These are phyloP conservation scores for Xerocomellus intermedius DNA, from an alignment of 768 basidiomycete genomes.

Conservation along the genomic window DNA sequence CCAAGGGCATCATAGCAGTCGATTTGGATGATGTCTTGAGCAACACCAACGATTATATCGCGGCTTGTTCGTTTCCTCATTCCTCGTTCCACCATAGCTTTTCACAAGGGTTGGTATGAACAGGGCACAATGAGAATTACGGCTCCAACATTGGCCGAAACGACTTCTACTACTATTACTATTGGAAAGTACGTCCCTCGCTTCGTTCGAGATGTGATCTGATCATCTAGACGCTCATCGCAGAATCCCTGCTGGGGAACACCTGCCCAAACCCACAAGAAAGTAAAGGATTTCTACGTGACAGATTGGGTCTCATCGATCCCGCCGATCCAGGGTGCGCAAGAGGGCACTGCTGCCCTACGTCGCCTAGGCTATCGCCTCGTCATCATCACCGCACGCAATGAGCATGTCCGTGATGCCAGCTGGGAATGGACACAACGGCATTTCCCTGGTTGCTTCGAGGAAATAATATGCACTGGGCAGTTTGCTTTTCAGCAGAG, in stretches of 20 bases:
- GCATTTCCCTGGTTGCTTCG: conserved; percentile 63
- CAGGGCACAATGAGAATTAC: conserved; percentile 67
- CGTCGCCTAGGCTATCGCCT: conserved; percentile 64
- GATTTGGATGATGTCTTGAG: conserved; percentile 71
- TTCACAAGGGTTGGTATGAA: background rate
- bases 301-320: conserved; percentile 47
- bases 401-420: conserved; percentile 48
- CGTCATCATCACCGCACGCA: conserved; percentile 75
- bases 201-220: background rate
- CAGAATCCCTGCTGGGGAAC: conserved; percentile 63
- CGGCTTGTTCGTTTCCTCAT: conserved; percentile 43
- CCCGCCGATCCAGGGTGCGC: conserved; percentile 58
- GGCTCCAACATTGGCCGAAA: conserved; percentile 52
- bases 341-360: conserved; percentile 54
- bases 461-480: conserved; percentile 68
- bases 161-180: conserved; percentile 73
- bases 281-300: conserved; percentile 59
- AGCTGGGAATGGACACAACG: conserved; percentile 67
- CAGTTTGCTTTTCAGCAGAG: conserved; percentile 58
- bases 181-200: conserved; percentile 57
- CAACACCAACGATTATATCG: conserved; percentile 56
- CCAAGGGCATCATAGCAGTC: conserved; percentile 51
- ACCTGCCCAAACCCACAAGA: conserved; percentile 52
- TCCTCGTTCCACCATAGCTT: background rate
- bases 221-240: background rate